Conservation (phyloP, 1,139 yeast genomes). For the Diutina neorugosa region DNA sequence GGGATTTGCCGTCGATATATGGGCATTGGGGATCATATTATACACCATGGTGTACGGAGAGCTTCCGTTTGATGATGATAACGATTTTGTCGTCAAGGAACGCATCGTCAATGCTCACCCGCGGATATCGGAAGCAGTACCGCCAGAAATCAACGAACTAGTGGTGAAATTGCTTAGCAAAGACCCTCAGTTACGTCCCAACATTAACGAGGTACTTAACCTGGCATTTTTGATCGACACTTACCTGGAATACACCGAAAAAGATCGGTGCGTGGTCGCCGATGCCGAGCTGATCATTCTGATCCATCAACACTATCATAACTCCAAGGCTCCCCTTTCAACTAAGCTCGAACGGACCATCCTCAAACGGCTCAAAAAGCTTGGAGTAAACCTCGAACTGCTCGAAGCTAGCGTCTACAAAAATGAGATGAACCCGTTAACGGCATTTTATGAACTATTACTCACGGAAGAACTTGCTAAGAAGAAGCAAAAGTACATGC, state of each 20-base stretch:
- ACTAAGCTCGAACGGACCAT: constrained; percentile 55
- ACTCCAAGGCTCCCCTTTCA: constrained; percentile 31
- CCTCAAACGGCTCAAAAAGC: constrained; percentile 48
- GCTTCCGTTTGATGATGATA: constrained; percentile 88
- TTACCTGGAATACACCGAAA: constrained; percentile 16
- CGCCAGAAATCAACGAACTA: constrained; percentile 37
- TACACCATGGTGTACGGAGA: constrained; percentile 73
- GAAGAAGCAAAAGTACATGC: constrained; percentile 22
- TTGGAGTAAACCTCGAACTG: constrained; percentile 56
- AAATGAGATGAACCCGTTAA: constrained; percentile 60
- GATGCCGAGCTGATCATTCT: constrained; percentile 30
- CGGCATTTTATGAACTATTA: constrained; percentile 76
- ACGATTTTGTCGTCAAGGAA: constrained; percentile 47
- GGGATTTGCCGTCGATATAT: constrained; percentile 76
- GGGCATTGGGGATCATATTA: constrained; percentile 90
- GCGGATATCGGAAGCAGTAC: constrained; percentile 28
- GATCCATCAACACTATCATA: constrained; percentile 28
- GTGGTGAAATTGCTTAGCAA: constrained; percentile 48
- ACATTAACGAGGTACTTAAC: constrained; percentile 42
- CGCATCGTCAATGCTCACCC: constrained; percentile 64
- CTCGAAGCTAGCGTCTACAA: constrained; percentile 50
- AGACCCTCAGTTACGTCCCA: constrained; percentile 55
- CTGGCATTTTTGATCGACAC: constrained; percentile 46
- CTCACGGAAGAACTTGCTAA: constrained; percentile 46
- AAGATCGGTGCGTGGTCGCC: constrained; percentile 16